Percentiles rank a stretch among this genome's conserved stretches.
Conservation (phyloP, 352 stramenopile species). For the Blastocystis sp. region DNA sequence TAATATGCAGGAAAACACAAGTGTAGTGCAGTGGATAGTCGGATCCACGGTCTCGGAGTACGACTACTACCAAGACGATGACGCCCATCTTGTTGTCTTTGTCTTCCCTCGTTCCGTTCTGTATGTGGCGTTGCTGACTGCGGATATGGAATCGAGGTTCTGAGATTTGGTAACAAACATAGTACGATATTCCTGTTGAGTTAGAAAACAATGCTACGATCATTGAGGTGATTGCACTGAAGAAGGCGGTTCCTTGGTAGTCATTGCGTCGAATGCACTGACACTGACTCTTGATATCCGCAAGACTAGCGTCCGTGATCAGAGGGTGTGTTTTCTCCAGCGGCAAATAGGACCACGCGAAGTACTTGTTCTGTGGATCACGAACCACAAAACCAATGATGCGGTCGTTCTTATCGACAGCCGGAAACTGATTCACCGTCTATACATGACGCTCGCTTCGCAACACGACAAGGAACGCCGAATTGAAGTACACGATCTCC, state of each 20-base stretch:
- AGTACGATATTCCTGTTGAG: background rate
- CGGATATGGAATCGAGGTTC: slow-evolving; percentile 16
- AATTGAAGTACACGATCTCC: background rate
- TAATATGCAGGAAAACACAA: background rate
- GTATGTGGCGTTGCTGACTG: background rate
- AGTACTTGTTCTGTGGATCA: background rate
- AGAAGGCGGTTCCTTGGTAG: background rate
- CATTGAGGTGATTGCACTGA: background rate
- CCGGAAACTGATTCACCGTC: background rate
- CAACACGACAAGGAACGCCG: background rate
- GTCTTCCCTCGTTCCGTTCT: background rate
- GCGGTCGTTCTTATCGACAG: background rate
- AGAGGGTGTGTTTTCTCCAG: background rate
- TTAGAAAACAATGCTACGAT: background rate
- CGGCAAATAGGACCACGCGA: background rate
- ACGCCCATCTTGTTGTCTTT: background rate
- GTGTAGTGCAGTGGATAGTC: slow-evolving; percentile 10
- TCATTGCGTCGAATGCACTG: background rate
- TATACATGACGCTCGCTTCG: background rate
- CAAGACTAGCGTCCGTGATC: background rate
- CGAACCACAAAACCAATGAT: background rate
- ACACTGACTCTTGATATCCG: background rate
- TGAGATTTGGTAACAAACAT: background rate
- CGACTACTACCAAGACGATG: background rate
- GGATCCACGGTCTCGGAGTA: background rate